Evolutionary conservation across 1,284 basidiomycete genomes (phyloP), one percentile per base, ranked within the genome.

Genomic region (Trichosporon asahii): DNA sequence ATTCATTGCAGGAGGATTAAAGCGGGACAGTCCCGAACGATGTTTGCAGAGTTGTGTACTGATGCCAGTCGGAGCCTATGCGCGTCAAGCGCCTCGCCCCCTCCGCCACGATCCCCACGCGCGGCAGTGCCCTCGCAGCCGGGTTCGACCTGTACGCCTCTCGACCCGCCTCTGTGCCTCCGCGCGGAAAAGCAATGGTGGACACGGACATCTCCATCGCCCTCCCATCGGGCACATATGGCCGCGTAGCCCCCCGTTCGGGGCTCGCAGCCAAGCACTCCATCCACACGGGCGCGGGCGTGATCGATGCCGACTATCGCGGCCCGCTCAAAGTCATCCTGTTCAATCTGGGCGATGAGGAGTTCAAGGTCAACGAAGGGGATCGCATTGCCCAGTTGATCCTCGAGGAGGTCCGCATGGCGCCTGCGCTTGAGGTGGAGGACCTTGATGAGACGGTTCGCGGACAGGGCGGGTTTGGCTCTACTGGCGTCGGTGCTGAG

Each of bases 241-340:
- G 96, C 69, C 92, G 97, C 65, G 91, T 99, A 67, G 97, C 97
- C 1, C 96, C 97, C 7, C 88, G 97, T n/a, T 94, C 91, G 78
- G 97, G 97, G 18, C 88, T 98, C 18, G 96, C 97, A 8, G 92
- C 91, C 53, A 99, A 99, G 82, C 95, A 94, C 84, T 96, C 95
- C 87, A 98, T 99, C 75, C 93, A 97, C 82, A 96, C 94, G 0
- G 97, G 97, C 2, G 97, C 97, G 3, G 97, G 97, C 53, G 97
- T 99, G 18, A 90, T 99, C 69, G 97, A 99, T 76, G 92, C 93
- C 15, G 97, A 99, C 83, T 99, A 99, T 84, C 88, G 97, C 60
- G 97, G 97, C 6, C 86, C 90, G 8, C 88, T 99, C 66, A 95
- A 92, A 80, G 93, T 99, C 23, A 86, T 99, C 27, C 86, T 99